Conservation (phyloP, 2,329 filamentous ascomycete genomes). For the Tolypocladium guangdongense region DNA sequence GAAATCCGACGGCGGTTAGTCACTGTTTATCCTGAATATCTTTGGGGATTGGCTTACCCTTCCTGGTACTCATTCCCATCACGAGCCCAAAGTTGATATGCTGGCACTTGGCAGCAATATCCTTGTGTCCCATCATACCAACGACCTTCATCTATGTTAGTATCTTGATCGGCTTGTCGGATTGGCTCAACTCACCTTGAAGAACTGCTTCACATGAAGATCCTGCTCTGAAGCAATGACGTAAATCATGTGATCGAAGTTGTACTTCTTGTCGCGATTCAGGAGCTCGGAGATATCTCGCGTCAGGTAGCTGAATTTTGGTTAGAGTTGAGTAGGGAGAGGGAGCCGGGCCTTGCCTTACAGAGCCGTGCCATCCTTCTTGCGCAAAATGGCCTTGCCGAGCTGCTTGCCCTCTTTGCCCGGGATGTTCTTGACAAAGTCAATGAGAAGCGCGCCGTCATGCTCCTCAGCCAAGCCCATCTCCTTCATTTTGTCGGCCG, state of each 20-base stretch:
- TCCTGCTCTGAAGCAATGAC: slow-evolving; percentile 64
- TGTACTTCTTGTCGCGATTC: slow-evolving; percentile 49
- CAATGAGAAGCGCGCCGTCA: slow-evolving; percentile 60
- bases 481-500: slow-evolving; percentile 50
- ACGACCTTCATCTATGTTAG: slow-evolving; percentile 42
- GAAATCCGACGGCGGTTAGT: slow-evolving; percentile 1
- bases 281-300: slow-evolving; percentile 68
- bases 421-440: slow-evolving; percentile 57
- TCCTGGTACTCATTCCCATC: slow-evolving; percentile 59
- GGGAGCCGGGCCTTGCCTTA: slow-evolving; percentile 19
- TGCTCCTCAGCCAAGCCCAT: slow-evolving; percentile 57
- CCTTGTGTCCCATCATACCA: slow-evolving; percentile 57
- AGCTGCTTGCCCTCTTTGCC: slow-evolving; percentile 59
- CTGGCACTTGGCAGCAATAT: slow-evolving; percentile 56
- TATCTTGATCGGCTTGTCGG: not conserved
- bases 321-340: not conserved
- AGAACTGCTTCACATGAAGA: slow-evolving; percentile 60
- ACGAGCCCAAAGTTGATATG: slow-evolving; percentile 70
- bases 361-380: slow-evolving; percentile 63
- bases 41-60: slow-evolving; percentile 37
- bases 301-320: slow-evolving; percentile 41
- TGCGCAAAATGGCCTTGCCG: slow-evolving; percentile 57
- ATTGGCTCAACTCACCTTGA: slow-evolving; percentile 33
- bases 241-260: slow-evolving; percentile 72
- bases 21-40: slow-evolving; percentile 32